phyloP scores from a whole-genome alignment of 2,329 filamentous ascomycete genomes.

The Monilinia laxa region DNA sequence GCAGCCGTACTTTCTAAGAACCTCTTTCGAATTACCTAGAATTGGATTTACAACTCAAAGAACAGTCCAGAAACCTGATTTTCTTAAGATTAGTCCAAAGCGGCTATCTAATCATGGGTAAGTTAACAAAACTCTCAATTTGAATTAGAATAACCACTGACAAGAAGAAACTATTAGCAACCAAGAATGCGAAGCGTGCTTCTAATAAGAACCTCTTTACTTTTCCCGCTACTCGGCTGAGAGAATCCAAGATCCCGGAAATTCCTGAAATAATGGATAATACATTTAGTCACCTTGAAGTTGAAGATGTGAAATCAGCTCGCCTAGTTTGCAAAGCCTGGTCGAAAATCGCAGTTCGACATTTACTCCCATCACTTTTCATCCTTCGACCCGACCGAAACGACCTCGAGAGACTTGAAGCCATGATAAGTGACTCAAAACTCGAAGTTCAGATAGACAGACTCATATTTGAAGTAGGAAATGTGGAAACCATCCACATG shows the following conservation, averaged over 20 bases:
- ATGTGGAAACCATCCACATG: neutral
- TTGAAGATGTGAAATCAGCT: conserved; percentile 5
- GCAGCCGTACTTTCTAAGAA: neutral
- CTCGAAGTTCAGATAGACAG: neutral
- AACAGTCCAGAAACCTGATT: neutral
- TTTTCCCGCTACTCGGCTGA: neutral
- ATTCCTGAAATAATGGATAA: neutral
- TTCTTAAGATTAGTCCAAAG: neutral
- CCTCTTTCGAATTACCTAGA: neutral
- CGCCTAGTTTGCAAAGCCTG: conserved; percentile 2
- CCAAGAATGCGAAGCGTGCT: neutral
- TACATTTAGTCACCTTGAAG: neutral
- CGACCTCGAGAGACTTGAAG: neutral
- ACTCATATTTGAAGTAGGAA: conserved; percentile 1
- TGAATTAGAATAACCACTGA: neutral
- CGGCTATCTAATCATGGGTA: neutral
- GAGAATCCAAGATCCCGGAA: neutral
- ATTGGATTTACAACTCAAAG: neutral
- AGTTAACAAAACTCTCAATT: neutral
- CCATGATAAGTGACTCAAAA: neutral
- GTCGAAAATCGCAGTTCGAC: neutral
- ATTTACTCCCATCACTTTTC: conserved; percentile 3
- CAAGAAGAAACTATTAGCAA: neutral
- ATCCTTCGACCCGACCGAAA: neutral
- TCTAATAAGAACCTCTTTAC: neutral